phyloP scores from a whole-genome alignment of 805 yeast genomes.

The Blastobotrys peoriensis region DNA sequence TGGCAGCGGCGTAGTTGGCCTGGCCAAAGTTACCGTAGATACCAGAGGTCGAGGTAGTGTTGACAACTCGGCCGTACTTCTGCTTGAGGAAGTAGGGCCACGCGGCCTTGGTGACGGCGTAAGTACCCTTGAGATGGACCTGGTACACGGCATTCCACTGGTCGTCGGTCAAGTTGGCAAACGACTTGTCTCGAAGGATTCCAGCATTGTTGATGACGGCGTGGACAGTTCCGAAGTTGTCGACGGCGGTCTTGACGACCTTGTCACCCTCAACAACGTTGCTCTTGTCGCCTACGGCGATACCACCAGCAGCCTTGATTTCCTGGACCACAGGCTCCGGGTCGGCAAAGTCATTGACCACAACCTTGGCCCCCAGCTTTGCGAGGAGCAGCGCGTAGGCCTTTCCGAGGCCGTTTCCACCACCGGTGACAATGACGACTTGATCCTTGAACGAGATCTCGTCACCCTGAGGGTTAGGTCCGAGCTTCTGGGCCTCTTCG shows the following conservation, averaged over 20 bases:
- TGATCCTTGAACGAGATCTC: conserved; percentile 64
- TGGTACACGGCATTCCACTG: conserved; percentile 79
- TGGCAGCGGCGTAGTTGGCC: conserved; percentile 92
- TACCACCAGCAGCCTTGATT: conserved; percentile 64
- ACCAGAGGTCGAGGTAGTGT: conserved; percentile 93
- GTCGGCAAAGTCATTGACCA: conserved; percentile 81
- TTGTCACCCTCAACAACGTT: conserved; percentile 76
- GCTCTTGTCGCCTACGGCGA: conserved; percentile 77
- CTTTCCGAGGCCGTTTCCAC: conserved; percentile 91
- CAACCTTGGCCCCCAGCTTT: conserved; percentile 89
- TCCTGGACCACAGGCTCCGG: conserved; percentile 69
- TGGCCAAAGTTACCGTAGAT: conserved; percentile 98
- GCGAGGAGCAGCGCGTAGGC: conserved; percentile 83
- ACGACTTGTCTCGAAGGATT: conserved; percentile 82
- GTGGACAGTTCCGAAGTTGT: conserved; percentile 76
- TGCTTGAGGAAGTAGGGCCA: conserved; percentile 87
- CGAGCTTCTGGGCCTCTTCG: conserved; percentile 46
- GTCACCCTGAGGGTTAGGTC: conserved; percentile 53
- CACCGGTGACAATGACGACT: conserved; percentile 90
- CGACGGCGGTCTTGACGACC: conserved; percentile 71
- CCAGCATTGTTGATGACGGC: conserved; percentile 92
- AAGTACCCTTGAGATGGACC: conserved; percentile 81
- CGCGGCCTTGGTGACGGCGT: conserved; percentile 73
- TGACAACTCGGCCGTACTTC: conserved; percentile 73
- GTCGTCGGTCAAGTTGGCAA: conserved; percentile 72